Conservation (phyloP, 2,329 filamentous ascomycete species). For the Colletotrichum tabaci region DNA sequence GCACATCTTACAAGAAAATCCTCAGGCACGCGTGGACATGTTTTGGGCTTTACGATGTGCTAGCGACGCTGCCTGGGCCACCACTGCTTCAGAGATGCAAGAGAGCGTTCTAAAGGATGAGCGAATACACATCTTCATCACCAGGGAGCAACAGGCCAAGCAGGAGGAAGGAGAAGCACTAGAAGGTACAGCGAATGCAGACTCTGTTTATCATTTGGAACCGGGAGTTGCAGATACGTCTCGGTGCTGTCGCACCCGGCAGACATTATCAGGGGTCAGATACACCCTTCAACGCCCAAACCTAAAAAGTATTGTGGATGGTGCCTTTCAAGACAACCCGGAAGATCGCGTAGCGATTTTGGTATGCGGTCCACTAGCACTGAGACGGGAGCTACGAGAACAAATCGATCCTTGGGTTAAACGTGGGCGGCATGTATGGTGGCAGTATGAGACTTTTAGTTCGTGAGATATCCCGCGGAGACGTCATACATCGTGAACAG, state of each 20-base stretch:
- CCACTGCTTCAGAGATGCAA: too few species aligned
- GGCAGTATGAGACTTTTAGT: background rate
- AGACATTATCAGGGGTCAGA: background rate
- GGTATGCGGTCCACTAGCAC: background rate
- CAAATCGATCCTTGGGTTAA: background rate
- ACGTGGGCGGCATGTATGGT: background rate
- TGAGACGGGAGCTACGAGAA: background rate
- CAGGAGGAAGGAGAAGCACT: background rate
- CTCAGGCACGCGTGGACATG: background rate
- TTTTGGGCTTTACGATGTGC: background rate
- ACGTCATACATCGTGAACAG: too few species aligned
- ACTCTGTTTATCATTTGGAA: too few species aligned
- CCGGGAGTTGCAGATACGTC: too few species aligned
- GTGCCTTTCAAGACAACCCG: background rate
- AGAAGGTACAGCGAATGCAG: background rate
- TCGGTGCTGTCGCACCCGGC: too few species aligned
- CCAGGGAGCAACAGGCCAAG: background rate
- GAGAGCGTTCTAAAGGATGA: background rate
- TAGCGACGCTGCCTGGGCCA: too few species aligned
- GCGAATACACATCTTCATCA: background rate
- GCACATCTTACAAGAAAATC: background rate
- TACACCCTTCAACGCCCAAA: background rate
- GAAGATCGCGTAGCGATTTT: background rate
- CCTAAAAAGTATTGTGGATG: background rate
- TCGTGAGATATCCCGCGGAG: background rate